Evolutionary conservation across 257 asterid genomes (phyloP), one percentile per base, ranked within the genome.

Genomic region (Parsonsia alboflavescens): DNA sequence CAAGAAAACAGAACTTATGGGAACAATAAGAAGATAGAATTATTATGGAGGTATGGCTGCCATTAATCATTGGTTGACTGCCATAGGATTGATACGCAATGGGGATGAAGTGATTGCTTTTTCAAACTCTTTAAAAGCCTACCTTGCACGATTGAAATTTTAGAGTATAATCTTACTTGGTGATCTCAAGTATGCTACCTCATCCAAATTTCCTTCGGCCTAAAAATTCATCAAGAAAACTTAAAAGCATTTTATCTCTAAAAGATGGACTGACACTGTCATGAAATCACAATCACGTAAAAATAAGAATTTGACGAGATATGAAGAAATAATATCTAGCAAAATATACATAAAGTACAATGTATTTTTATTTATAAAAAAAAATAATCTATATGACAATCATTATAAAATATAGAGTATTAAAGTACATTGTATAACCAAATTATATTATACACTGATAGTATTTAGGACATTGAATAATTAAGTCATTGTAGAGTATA

Each of bases 41-140:
- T 41, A 97, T 89, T 90, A 94, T 97, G 99, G 89, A 73, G 99
- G 99, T 76, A 94, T 89, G 8, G 97, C 87, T 72, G 85, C 90
- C 78, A 92, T 61, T 84, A 92, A 73, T 44, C 96, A 91, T 68
- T 94, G 93, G 81, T 10, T 74, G 75, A 89, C 98, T n/a, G 89
- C 19, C 74, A 84, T 81, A 21, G 97, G 99, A 80, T 94, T 94
- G 81, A 94, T 84, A 64, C 99, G 96, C 82, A 94, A 74, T 0
- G 99, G 99, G 75, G 99, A 94, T 24, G 88, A 80, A 71, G 82
- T 75, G 68, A 94, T 91, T 77, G 98, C 97, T 78, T 94, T 94
- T 80, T 94, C 97, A 84, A 94, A 81, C 82, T 89, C 97, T 80
- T 91, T 94, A 73, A 94, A 83, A 72, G 91, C 83, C 98, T 93